Base-by-base conservation (phyloP, 768 basidiomycete species). In the Trametes cubensis region DNA sequence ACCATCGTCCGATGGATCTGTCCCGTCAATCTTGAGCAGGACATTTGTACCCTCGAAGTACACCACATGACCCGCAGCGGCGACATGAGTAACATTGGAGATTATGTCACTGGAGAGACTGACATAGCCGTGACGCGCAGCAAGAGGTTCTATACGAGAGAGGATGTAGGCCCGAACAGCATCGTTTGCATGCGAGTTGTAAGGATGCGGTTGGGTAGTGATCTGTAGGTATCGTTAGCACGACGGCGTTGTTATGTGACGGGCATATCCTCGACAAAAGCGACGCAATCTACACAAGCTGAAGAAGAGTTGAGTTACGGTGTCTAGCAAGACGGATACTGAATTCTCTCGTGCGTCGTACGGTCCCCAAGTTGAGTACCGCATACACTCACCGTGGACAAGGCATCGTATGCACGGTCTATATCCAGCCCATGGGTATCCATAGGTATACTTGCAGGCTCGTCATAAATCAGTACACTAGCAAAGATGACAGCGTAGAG, bases 161-260 rank as follows among this genome's bases (percentile, higher is more conserved):
- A 89, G 75, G 34, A 94, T 73, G 70, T 86, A 87, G 0, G 73
- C 69, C 52, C 83, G 85, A 25, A 92, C 87, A 26, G 79, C 67
- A 65, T 90, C 87, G 69, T 94, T 94, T 18, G 85, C 82, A 74
- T 86, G 89, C 1, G 90, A 90, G 68, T 89, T 86, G 75, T 85
- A 91, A 0, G 92, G 85, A 72, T 90, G 92, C 0, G 92, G 92
- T 26, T 80, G 80, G 6, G 80, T 75, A 6, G 92, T 80, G 62
- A 94, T 85, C 87, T 83, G 61, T 34, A 53, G 39, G 25, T 34
- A 34, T 34, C 6, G 10, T 34, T 34, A 34, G 34, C 34, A 11
- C 10, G n/a, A n/a, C n/a, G n/a, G n/a, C n/a, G n/a, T n/a, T n/a
- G n/a, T n/a, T n/a, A n/a, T n/a, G n/a, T n/a, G n/a, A n/a, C n/a